Conservation (phyloP, 495 filamentous ascomycete genomes). For the Parachaetomium inaequale region DNA sequence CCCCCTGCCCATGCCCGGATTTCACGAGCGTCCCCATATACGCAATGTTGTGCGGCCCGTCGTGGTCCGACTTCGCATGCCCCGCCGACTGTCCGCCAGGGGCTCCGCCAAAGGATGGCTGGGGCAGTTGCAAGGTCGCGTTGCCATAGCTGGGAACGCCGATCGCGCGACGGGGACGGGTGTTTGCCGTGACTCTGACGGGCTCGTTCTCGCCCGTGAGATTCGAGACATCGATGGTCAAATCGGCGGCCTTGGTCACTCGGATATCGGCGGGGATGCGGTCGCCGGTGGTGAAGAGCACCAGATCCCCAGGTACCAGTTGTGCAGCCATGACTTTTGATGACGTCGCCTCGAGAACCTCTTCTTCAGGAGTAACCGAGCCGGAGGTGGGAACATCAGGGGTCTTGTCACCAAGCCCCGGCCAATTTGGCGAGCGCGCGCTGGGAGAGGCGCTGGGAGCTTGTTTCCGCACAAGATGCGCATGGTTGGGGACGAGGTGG, state of each 20-base stretch:
- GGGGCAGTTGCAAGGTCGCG: slow-evolving; percentile 35
- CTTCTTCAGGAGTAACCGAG: slow-evolving; percentile 41
- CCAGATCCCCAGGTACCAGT: slow-evolving; percentile 86
- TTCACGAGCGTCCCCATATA: slow-evolving; percentile 98
- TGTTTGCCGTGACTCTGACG: slow-evolving; percentile 69
- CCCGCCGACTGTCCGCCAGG: slow-evolving; percentile 16
- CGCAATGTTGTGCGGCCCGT: slow-evolving; percentile 66
- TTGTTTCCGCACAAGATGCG: slow-evolving; percentile 75
- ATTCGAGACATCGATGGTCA: slow-evolving; percentile 96
- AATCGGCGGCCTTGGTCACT: slow-evolving; percentile 80
- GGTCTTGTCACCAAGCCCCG: slow-evolving; percentile 41
- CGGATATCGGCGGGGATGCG: slow-evolving; percentile 95
- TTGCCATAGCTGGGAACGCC: slow-evolving; percentile 19
- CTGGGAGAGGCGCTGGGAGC: slow-evolving; percentile 28
- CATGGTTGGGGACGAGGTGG: slow-evolving; percentile 89
- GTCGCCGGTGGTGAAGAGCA: slow-evolving; percentile 91
- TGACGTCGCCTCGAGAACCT: slow-evolving; percentile 65
- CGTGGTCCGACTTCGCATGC: slow-evolving; percentile 30
- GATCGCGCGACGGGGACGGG: slow-evolving; percentile 55
- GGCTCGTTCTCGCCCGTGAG: slow-evolving; percentile 96
- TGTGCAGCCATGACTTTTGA: slow-evolving; percentile 80
- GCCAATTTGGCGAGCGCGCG: slow-evolving; percentile 45
- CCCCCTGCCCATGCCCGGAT: slow-evolving; percentile 90
- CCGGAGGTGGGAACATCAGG: slow-evolving; percentile 30
- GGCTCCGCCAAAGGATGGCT: slow-evolving; percentile 34